Evolutionary conservation across 768 basidiomycete species (phyloP).

Genomic region (Lepiota brunneoincarnata): DNA sequence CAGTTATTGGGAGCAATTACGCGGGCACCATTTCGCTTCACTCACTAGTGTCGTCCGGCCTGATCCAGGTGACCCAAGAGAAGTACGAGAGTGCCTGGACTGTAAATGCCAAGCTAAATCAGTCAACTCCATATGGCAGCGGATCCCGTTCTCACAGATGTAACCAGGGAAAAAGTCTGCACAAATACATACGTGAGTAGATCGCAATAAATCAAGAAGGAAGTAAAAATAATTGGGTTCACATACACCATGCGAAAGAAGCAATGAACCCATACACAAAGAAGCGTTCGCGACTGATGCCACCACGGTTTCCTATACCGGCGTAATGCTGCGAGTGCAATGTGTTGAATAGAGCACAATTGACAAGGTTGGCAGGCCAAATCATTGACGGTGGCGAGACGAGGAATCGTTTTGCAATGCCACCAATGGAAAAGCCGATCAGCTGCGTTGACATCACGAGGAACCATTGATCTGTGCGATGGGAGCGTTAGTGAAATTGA

Average conservation of each 20-base stretch:
- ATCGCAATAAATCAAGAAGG: background rate
- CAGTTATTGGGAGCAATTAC: slow-evolving; percentile 2
- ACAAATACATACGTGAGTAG: slow-evolving; percentile 17
- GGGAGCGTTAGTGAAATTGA: background rate
- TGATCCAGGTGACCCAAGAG: slow-evolving; percentile 58
- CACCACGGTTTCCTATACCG: slow-evolving; percentile 57
- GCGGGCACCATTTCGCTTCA: background rate
- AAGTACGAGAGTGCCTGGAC: slow-evolving; percentile 53
- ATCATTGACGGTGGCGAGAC: slow-evolving; percentile 63
- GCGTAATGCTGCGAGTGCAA: slow-evolving; percentile 67
- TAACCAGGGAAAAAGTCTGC: slow-evolving; percentile 39
- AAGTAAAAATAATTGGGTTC: background rate
- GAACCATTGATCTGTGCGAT: slow-evolving; percentile 60
- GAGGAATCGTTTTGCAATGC: slow-evolving; percentile 68
- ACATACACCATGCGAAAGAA: slow-evolving; percentile 59
- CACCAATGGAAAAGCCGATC: slow-evolving; percentile 78
- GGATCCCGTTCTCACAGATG: slow-evolving; percentile 28
- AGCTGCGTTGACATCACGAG: slow-evolving; percentile 66
- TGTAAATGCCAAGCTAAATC: slow-evolving; percentile 14
- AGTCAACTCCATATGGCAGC: background rate
- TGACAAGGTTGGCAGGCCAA: slow-evolving; percentile 71
- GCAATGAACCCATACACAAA: slow-evolving; percentile 59
- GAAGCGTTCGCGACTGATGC: slow-evolving; percentile 67
- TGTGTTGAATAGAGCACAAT: slow-evolving; percentile 74
- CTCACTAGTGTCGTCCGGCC: slow-evolving; percentile 45